These are phyloP conservation scores for Ceratocystis alfenasii DNA, from an alignment of 2,329 filamentous ascomycete species.

Conservation along the genomic window DNA sequence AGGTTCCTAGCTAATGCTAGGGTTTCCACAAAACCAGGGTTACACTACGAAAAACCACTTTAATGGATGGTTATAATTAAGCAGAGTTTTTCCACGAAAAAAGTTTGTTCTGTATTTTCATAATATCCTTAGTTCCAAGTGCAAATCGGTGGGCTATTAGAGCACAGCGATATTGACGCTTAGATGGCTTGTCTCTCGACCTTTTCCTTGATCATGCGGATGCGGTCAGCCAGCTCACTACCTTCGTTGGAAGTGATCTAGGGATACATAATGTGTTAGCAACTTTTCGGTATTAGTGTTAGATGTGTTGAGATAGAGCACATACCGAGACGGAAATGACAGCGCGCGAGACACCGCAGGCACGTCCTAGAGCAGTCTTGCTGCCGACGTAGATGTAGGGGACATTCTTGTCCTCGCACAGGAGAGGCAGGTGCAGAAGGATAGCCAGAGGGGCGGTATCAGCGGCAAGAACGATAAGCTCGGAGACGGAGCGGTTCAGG, in stretches of 20 bases:
- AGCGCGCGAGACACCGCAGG: conserved; percentile 75
- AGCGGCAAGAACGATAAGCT: conserved; percentile 79
- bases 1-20: no score
- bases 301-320: background rate
- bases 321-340: conserved; percentile 62
- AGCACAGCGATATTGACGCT: conserved; percentile 25
- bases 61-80: background rate
- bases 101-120: conserved; percentile 14
- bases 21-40: background rate
- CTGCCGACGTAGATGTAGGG: conserved; percentile 58
- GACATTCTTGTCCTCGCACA: conserved; percentile 67
- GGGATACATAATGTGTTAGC: background rate
- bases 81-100: conserved; percentile 13
- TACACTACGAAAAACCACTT: background rate
- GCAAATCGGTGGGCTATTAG: background rate
- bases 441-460: conserved; percentile 83
- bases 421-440: conserved; percentile 74
- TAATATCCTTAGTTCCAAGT: conserved; percentile 8
- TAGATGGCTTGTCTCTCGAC: conserved; percentile 92
- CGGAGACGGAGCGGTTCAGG: conserved; percentile 78
- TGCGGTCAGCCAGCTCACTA: conserved; percentile 76
- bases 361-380: conserved; percentile 77
- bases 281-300: background rate
- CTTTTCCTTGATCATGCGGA: conserved; percentile 82
- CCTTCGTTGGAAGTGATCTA: conserved; percentile 83